Percentiles rank a stretch among this genome's conserved stretches.
Conservation (phyloP, 2,329 filamentous ascomycete genomes). For the Sclerotinia borealis region DNA sequence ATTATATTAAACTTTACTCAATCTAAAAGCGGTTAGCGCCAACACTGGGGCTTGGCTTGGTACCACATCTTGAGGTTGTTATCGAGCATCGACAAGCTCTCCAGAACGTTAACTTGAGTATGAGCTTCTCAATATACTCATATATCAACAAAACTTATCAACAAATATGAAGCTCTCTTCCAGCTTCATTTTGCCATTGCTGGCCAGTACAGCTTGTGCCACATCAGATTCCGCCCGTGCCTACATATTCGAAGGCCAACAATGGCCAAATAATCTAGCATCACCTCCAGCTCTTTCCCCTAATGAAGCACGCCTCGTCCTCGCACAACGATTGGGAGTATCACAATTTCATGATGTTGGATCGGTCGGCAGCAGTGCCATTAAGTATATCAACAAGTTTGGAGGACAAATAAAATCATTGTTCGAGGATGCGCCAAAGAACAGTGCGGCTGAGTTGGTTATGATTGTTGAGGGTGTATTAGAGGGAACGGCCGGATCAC, state of each 20-base stretch:
- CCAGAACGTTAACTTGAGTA: slow-evolving; percentile 9
- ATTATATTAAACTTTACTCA: neutral
- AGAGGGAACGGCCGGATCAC: slow-evolving; percentile 36
- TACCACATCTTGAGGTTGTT: slow-evolving; percentile 4
- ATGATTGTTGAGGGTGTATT: slow-evolving; percentile 53
- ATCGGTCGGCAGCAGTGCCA: slow-evolving; percentile 33
- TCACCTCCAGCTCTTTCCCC: slow-evolving; percentile 44
- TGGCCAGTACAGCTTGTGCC: slow-evolving; percentile 35
- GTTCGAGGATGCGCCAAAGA: slow-evolving; percentile 37
- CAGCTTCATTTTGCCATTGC: slow-evolving; percentile 35
- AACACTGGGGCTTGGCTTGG: neutral
- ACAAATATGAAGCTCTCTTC: slow-evolving; percentile 37
- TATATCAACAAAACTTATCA: slow-evolving; percentile 15
- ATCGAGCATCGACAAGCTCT: slow-evolving; percentile 1
- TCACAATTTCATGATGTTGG: slow-evolving; percentile 42
- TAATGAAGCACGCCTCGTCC: slow-evolving; percentile 46
- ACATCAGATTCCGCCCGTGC: slow-evolving; percentile 41
- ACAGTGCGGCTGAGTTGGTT: slow-evolving; percentile 45
- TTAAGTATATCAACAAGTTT: slow-evolving; percentile 54
- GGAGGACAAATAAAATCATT: slow-evolving; percentile 47
- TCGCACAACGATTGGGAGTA: slow-evolving; percentile 50
- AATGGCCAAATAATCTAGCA: slow-evolving; percentile 35
- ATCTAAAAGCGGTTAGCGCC: slow-evolving; percentile 1
- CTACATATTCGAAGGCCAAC: slow-evolving; percentile 40
- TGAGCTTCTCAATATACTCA: slow-evolving; percentile 20